phyloP scores from a whole-genome alignment of 2,329 filamentous ascomycete genomes.

The Seiridium cupressi region DNA sequence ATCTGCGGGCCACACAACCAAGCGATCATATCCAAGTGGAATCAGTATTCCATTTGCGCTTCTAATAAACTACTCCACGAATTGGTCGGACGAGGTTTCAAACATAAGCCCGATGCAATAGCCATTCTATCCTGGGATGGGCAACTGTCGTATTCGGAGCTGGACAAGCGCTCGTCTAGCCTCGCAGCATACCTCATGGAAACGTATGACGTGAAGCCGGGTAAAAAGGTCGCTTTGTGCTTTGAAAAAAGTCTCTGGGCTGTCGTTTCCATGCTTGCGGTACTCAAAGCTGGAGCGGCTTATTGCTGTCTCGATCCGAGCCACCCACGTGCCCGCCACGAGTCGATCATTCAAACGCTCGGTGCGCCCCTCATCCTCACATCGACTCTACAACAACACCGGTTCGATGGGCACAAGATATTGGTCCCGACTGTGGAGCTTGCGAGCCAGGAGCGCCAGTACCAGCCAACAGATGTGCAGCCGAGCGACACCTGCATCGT shows the following conservation, averaged over 20 bases:
- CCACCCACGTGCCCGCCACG: conserved; percentile 27
- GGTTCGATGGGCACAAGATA: not conserved
- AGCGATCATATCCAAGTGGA: not conserved
- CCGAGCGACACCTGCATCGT: conserved; percentile 21
- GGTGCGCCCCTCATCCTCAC: not conserved
- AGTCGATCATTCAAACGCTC: conserved; percentile 14
- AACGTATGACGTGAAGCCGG: not conserved
- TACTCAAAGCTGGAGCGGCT: conserved; percentile 5
- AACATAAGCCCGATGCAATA: not conserved
- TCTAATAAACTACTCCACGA: not conserved
- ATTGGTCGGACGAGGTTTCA: not conserved
- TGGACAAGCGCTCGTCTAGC: not conserved
- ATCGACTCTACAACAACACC: not conserved
- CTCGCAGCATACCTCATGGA: not conserved
- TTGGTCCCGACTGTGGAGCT: conserved; percentile 1
- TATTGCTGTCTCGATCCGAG: conserved; percentile 36
- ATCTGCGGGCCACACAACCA: not conserved
- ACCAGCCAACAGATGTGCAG: not conserved
- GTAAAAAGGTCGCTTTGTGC: not conserved
- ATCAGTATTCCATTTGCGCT: not conserved
- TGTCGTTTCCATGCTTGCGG: conserved; percentile 1
- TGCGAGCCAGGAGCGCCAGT: not conserved
- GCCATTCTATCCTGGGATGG: conserved; percentile 6
- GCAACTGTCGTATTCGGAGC: not conserved
- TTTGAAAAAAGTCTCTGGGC: conserved; percentile 1